Conservation (phyloP, 2,329 filamentous ascomycete species). For the Aureobasidium sp. region DNA sequence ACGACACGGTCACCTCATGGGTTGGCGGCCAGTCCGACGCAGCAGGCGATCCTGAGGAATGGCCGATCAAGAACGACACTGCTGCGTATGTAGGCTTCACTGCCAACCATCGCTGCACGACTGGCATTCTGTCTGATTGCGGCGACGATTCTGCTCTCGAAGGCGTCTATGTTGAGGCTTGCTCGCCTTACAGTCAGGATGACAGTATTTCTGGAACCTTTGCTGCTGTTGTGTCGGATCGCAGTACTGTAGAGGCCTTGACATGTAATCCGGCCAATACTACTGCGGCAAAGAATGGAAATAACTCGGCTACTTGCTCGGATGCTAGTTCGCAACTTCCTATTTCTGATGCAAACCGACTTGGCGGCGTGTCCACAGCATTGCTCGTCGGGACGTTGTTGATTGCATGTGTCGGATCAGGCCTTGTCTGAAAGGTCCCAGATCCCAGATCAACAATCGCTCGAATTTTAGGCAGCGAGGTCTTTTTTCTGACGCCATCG, state of each 20-base stretch:
- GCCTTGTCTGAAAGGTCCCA: neutral
- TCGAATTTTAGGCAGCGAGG: too few species aligned
- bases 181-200: neutral
- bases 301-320: neutral
- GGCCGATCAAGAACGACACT: neutral
- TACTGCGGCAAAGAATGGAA: neutral
- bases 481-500: too few species aligned
- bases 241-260: neutral
- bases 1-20: neutral
- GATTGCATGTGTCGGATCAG: neutral
- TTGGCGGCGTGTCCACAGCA: neutral
- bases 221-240: neutral
- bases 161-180: neutral
- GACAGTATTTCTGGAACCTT: neutral
- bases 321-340: slow-evolving; percentile 31
- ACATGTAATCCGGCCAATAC: slow-evolving; percentile 5
- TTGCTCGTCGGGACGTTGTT: neutral
- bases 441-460: too few species aligned
- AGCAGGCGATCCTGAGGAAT: neutral
- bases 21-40: neutral
- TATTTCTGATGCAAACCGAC: slow-evolving; percentile 25
- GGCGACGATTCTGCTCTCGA: neutral
- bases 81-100: neutral
- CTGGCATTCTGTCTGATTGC: neutral
- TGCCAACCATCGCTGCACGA: neutral